Base-by-base conservation (phyloP, 2,329 filamentous ascomycete species). In the Acrocalymma vagum region DNA sequence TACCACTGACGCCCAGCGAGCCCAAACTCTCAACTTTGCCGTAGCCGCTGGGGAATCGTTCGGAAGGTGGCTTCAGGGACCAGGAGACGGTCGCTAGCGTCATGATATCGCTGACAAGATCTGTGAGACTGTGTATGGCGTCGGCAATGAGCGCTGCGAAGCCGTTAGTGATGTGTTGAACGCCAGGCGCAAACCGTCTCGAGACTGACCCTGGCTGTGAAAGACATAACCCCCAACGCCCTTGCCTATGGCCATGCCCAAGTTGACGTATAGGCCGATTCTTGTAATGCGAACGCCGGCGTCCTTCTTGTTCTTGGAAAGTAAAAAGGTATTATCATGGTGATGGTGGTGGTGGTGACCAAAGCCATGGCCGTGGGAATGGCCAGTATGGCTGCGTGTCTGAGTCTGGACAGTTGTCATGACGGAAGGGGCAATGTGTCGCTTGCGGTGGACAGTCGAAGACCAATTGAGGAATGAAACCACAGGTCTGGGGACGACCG, bases 21-120 rank as follows among this genome's bases (percentile, higher is more conserved):
- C 94, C 94, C 64, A 99, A 74, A 61, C 91, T 96, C 77, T 99
- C 94, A n/a, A 99, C 83, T 76, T 99, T 99, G 65, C 94, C 94
- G 66, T 95, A 99, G 2, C 94, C 94, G 60, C 85, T 84, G 2
- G 94, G 94, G 65, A 96, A 99, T 26, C 82, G 82, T 38, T 87
- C 81, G 9, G 88, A 90, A 0, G 94, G 91, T 5, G 90, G 86
- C 60, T 88, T 90, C 45, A 97, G 74, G 45, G 92, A 95, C 85
- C 89, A 96, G 14, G 92, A 93, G 30, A 99, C 92, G 8, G 94
- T 99, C 11, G 90, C 89, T 14, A 99, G 81, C 1, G 94, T 99
- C 69, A 96, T 84, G 58, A 99, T 81, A 70, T 99, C 94, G 37
- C 92, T 96, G 46, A 95, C 90, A 41, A 99, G 82, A 72, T 99